A percentile compares a stretch with the other conserved stretches of the same genome.
Evolutionary conservation across 345 rosid genomes (phyloP).

Genomic region (Citrus cavaleriei): DNA sequence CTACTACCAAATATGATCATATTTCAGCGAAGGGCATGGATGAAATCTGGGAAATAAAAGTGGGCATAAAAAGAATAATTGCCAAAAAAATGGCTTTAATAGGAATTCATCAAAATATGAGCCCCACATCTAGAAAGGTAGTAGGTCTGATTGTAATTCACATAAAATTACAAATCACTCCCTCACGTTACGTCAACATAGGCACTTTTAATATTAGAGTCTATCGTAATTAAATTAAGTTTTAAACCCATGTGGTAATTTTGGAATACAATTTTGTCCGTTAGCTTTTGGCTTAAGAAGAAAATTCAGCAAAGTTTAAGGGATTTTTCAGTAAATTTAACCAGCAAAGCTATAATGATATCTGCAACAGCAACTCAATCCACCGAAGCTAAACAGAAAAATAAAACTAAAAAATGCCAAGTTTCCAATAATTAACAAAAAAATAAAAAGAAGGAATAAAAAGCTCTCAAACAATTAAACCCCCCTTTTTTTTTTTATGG

Average conservation of each 20-base stretch:
- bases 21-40: not conserved
- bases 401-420: not conserved
- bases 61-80: not conserved
- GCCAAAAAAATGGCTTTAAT: not conserved
- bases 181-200: not conserved
- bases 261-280: not conserved
- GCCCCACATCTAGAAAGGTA: not conserved
- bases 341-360: conserved; percentile 19
- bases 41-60: not conserved
- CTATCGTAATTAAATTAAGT: not conserved
- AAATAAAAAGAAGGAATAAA: not conserved
- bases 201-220: not conserved
- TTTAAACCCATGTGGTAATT: not conserved
- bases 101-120: not conserved
- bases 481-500: not conserved
- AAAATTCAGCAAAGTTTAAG: conserved; percentile 12
- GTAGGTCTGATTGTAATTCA: not conserved
- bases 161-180: not conserved
- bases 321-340: conserved; percentile 17
- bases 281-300: not conserved
- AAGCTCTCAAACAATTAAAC: conserved; percentile 5
- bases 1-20: not conserved
- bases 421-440: not conserved
- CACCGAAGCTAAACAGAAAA: conserved; percentile 15
- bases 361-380: conserved; percentile 31